These are phyloP conservation scores for Pythium sukuiense DNA, from an alignment of 352 stramenopile genomes.

Conservation along the genomic window DNA sequence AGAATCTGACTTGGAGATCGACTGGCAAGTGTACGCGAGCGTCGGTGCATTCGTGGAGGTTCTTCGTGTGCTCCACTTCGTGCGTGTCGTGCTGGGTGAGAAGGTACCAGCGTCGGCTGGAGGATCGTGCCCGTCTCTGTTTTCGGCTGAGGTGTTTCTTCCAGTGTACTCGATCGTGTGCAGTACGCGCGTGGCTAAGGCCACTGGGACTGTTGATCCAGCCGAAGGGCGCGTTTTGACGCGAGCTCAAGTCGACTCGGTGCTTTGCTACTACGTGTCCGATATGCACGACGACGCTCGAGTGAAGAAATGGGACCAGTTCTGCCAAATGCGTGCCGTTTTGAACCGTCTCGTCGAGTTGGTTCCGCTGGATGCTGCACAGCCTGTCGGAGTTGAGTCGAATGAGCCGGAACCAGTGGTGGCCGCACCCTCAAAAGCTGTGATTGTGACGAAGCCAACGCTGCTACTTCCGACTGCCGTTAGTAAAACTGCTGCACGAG, in stretches of 20 bases:
- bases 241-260: slow-evolving; percentile 24
- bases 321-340: slow-evolving; percentile 23
- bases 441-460: slow-evolving; percentile 4
- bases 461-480: slow-evolving; percentile 16
- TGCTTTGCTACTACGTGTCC: slow-evolving; percentile 25
- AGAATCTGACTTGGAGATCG: slow-evolving; percentile 41
- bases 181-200: background rate
- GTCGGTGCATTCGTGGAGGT: slow-evolving; percentile 51
- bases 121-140: slow-evolving; percentile 44
- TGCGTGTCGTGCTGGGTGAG: slow-evolving; percentile 52
- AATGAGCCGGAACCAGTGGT: background rate
- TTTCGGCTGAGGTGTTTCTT: slow-evolving; percentile 70
- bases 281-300: slow-evolving; percentile 23
- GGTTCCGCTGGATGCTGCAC: background rate
- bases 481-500: background rate
- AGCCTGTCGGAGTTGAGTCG: background rate
- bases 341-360: slow-evolving; percentile 23
- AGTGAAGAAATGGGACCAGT: slow-evolving; percentile 25
- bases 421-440: background rate
- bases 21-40: slow-evolving; percentile 50
- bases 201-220: background rate
- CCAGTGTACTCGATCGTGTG: slow-evolving; percentile 43
- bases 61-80: slow-evolving; percentile 56
- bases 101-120: background rate
- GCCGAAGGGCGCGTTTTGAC: slow-evolving; percentile 4